Conservation (phyloP, 768 basidiomycete genomes). For the Gyrodon lividus region DNA sequence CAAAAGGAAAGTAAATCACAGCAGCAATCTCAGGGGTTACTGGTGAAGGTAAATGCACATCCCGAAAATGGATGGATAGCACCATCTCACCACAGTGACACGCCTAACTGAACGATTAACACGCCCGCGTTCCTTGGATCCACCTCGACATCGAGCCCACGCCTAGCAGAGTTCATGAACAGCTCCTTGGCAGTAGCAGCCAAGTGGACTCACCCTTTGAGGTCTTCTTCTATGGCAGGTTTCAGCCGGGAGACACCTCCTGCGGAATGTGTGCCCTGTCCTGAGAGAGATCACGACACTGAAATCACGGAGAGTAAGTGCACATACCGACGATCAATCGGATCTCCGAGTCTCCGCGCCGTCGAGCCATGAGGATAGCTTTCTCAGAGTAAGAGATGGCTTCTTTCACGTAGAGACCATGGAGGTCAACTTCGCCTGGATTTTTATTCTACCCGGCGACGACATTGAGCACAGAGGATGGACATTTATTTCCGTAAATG, state of each 20-base stretch:
- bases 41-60: no score
- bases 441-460: constrained; percentile 48
- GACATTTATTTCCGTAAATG: neutral
- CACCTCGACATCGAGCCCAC: constrained; percentile 65
- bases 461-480: constrained; percentile 1
- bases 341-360: constrained; percentile 58
- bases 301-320: neutral
- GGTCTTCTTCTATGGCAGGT: constrained; percentile 83
- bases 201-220: constrained; percentile 56
- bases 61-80: neutral
- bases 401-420: constrained; percentile 92
- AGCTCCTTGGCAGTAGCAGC: neutral
- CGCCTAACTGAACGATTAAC: constrained; percentile 57
- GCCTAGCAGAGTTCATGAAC: constrained; percentile 40
- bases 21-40: no score
- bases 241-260: constrained; percentile 78
- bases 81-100: neutral
- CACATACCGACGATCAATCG: constrained; percentile 81
- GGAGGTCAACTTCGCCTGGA: constrained; percentile 79
- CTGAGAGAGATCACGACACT: constrained; percentile 33
- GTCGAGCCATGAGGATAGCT: constrained; percentile 65
- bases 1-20: no score
- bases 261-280: constrained; percentile 86
- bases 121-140: constrained; percentile 86
- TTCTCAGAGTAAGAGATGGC: constrained; percentile 72